Evolutionary conservation across 768 basidiomycete species (phyloP).

Genomic region (Boletellus sp.): DNA sequence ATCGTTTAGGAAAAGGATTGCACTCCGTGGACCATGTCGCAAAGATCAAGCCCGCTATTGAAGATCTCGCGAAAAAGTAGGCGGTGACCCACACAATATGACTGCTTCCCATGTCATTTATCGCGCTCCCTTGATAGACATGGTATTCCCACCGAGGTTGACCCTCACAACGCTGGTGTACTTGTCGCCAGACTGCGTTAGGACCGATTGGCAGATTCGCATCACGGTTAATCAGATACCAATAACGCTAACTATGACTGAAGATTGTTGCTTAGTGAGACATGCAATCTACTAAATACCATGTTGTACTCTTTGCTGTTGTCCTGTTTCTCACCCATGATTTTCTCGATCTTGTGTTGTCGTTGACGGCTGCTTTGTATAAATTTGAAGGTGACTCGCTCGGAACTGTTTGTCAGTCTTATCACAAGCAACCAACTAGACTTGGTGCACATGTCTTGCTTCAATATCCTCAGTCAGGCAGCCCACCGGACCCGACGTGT

Average conservation of each 20-base stretch:
- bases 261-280: not conserved
- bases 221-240: not conserved
- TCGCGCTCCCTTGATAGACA: slow-evolving; percentile 44
- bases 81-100: slow-evolving; percentile 11
- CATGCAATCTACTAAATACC: no score
- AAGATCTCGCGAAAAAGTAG: slow-evolving; percentile 80
- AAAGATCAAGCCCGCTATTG: slow-evolving; percentile 91
- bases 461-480: slow-evolving; percentile 3
- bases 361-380: slow-evolving; percentile 1
- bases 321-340: no score
- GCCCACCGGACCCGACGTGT: slow-evolving; percentile 3
- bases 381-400: not conserved
- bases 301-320: no score
- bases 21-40: slow-evolving; percentile 75
- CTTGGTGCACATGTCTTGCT: slow-evolving; percentile 1
- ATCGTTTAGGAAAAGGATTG: slow-evolving; percentile 68
- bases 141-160: slow-evolving; percentile 65
- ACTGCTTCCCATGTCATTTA: not conserved
- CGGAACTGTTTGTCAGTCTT: not conserved
- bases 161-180: slow-evolving; percentile 81
- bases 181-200: slow-evolving; percentile 58
- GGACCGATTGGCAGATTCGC: not conserved
- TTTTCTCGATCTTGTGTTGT: not conserved
- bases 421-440: no score
- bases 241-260: not conserved